Evolutionary conservation across 2,329 filamentous ascomycete species (phyloP).

Genomic region (Colletotrichum higginsianum): DNA sequence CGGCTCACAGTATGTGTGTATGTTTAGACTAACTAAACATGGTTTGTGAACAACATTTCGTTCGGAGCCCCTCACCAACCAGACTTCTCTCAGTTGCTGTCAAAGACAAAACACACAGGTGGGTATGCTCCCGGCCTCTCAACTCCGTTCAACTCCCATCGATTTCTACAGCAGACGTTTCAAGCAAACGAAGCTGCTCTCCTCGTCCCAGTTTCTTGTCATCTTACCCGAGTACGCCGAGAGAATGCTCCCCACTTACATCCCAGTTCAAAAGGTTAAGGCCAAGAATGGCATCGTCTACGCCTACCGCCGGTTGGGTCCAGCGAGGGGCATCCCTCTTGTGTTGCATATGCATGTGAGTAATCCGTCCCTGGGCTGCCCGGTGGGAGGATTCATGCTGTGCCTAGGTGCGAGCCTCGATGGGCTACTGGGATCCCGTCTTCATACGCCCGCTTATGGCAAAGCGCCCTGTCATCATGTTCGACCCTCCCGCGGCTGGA

Average conservation of each 20-base stretch:
- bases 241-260: slow-evolving; percentile 22
- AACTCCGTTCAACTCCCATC: background rate
- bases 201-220: background rate
- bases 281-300: slow-evolving; percentile 30
- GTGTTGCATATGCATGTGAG: slow-evolving; percentile 34
- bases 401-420: slow-evolving; percentile 22
- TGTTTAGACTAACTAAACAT: too few relatives aligned
- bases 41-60: too few relatives aligned
- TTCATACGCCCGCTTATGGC: slow-evolving; percentile 20
- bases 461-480: slow-evolving; percentile 35
- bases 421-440: slow-evolving; percentile 34
- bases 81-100: too few relatives aligned
- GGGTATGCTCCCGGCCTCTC: too few relatives aligned
- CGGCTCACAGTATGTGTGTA: too few relatives aligned
- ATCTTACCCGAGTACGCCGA: background rate
- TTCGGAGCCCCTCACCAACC: too few relatives aligned
- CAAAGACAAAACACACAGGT: too few relatives aligned
- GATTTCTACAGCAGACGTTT: background rate
- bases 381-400: background rate
- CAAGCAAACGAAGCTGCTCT: background rate
- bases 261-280: slow-evolving; percentile 29
- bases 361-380: background rate
- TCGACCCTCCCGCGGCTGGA: slow-evolving; percentile 29
- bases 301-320: slow-evolving; percentile 25
- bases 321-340: slow-evolving; percentile 22